Base-by-base conservation (phyloP, 2,329 filamentous ascomycete genomes). In the Microcyclospora tardicrescens region DNA sequence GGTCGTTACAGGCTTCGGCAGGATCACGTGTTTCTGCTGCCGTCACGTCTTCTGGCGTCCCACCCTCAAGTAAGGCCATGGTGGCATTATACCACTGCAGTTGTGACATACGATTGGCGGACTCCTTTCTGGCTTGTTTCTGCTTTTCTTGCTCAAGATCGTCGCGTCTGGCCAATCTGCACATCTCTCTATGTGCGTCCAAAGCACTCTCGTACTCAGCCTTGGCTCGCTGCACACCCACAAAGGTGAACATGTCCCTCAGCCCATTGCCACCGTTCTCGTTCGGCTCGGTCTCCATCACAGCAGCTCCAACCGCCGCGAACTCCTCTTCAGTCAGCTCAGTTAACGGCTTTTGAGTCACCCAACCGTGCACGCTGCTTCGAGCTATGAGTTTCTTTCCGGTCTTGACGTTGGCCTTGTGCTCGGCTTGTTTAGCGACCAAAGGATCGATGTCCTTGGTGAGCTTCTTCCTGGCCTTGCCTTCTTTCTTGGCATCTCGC, bases 241-340 rank as follows among this genome's bases (percentile, higher is more conserved):
- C 27, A 27, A 16, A 28, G 10, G 28, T 16, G 30, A 41, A 38
- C 6, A 41, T 16, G 10, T 28, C 19, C 29, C 29, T 30, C 6
- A 38, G 28, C 27, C n/a, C 35, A 13, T 16, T 24, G 19, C 5
- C 12, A 5, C 11, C 12, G 10, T 19, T 16, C 10, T n/a, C 16
- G 5, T 14, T 6, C 12, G 28, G 14, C 33, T 35, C 27, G 2
- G 30, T 36, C 14, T 36, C 33, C 6, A 32, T 32, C 3, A 40
- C 14, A 24, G 27, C 27, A 6, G 11, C 14, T 9, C 24, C 27
- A 14, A 40, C 14, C 13, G 16, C 16, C 10, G 31, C 24, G 6
- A 35, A 14, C 10, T 40, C 34, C 9, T 40, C 15, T 13, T 35
- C 24, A 9, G 38, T 40, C 38, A 40, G 24, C 2, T 13, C 28